These are phyloP conservation scores for Rhodotorula sp. DNA, from an alignment of 1,284 basidiomycete species.

Conservation along the genomic window DNA sequence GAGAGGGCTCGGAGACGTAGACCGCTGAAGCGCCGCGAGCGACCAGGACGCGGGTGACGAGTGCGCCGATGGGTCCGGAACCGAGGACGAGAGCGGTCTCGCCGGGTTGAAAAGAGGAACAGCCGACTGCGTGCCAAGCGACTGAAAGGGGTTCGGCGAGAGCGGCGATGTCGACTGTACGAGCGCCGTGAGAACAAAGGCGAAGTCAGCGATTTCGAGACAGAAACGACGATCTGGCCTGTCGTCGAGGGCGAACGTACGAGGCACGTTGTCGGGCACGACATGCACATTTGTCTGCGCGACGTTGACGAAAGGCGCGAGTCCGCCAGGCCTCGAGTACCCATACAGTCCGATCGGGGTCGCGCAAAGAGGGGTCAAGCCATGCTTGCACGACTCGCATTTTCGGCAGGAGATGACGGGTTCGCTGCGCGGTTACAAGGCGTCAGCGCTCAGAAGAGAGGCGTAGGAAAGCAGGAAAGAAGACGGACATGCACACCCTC, in stretches of 20 bases:
- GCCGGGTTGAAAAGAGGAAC: constrained; percentile 43
- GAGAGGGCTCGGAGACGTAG: constrained; percentile 46
- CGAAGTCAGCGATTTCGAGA: too few relatives aligned
- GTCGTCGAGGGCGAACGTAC: constrained; percentile 20
- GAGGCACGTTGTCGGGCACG: constrained; percentile 43
- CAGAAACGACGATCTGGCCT: not conserved
- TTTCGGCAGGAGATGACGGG: constrained; percentile 44
- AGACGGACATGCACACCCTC: constrained; percentile 46
- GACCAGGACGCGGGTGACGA: constrained; percentile 40
- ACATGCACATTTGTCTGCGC: constrained; percentile 42
- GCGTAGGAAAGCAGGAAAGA: not conserved
- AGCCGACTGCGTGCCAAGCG: constrained; percentile 48
- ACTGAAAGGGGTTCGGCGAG: constrained; percentile 49
- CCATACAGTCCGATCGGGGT: constrained; percentile 41
- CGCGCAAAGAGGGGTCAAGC: constrained; percentile 41
- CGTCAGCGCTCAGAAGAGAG: not conserved
- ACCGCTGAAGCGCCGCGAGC: constrained; percentile 40
- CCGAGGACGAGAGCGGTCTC: constrained; percentile 47
- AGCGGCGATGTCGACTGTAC: constrained; percentile 44
- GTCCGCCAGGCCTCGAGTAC: constrained; percentile 34
- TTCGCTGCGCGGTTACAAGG: constrained; percentile 37
- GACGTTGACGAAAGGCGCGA: constrained; percentile 46
- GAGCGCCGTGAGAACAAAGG: not conserved
- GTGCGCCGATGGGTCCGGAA: constrained; percentile 46
- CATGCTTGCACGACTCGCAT: constrained; percentile 10